Conservation (phyloP, 2,329 filamentous ascomycete genomes). For the Fusarium lateritium region DNA sequence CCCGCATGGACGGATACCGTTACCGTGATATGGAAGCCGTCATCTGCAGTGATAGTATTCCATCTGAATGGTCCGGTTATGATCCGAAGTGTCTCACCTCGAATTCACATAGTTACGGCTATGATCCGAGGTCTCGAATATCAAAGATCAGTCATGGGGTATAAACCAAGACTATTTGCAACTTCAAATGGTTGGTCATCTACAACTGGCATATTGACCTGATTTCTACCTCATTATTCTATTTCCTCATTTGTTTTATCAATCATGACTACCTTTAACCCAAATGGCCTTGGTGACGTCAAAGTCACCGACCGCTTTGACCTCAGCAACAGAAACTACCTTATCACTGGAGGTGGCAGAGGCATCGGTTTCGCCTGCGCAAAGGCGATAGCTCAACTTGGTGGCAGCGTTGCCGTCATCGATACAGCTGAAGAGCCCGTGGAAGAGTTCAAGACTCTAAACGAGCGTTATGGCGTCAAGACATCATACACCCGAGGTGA, state of each 20-base stretch:
- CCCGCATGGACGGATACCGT: too few species aligned
- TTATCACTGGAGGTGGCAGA: conserved; percentile 1
- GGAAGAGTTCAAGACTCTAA: background rate
- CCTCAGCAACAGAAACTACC: background rate
- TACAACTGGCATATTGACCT: background rate
- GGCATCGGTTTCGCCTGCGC: conserved; percentile 2
- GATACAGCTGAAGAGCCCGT: background rate
- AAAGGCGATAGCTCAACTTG: conserved; percentile 3
- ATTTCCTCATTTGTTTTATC: background rate
- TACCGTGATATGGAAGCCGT: too few species aligned
- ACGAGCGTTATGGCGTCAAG: background rate
- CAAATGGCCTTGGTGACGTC: background rate
- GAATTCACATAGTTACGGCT: too few species aligned
- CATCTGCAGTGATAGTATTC: too few species aligned
- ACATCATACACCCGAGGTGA: background rate
- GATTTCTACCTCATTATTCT: background rate
- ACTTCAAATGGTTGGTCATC: background rate
- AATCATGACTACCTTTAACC: conserved; percentile 4
- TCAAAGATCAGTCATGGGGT: too few species aligned
- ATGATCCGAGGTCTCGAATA: too few species aligned
- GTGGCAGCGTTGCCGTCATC: background rate
- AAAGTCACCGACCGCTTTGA: conserved; percentile 7
- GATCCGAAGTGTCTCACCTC: too few species aligned
- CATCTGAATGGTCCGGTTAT: too few species aligned
- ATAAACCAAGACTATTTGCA: too few species aligned